phyloP scores from a whole-genome alignment of 2,329 filamentous ascomycete species.

The Tolypocladium amazonense region DNA sequence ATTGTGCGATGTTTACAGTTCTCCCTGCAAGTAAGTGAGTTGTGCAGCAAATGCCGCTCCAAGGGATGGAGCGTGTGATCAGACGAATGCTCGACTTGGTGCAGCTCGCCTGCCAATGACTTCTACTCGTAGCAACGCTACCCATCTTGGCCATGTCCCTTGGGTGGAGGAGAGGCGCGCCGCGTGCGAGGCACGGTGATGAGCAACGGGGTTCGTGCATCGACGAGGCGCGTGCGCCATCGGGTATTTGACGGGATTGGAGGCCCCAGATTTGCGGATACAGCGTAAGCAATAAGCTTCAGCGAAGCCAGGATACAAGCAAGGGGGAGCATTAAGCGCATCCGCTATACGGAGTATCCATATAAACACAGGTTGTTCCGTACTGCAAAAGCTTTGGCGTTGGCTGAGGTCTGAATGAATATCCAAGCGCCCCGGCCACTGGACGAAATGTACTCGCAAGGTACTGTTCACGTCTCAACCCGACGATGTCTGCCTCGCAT shows the following conservation, averaged over 20 bases:
- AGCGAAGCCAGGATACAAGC: neutral
- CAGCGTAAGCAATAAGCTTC: neutral
- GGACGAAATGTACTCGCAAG: neutral
- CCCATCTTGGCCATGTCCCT: neutral
- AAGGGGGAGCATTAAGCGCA: neutral
- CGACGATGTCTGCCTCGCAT: neutral
- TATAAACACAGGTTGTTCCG: neutral
- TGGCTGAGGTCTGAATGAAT: neutral
- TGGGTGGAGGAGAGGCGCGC: neutral
- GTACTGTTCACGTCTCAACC: neutral
- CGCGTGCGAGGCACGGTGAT: neutral
- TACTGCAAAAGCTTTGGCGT: neutral
- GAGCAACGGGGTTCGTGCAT: neutral
- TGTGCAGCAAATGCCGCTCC: neutral
- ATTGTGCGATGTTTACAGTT: neutral
- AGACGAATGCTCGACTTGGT: neutral
- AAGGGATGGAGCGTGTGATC: neutral
- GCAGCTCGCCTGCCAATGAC: neutral
- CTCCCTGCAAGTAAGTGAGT: neutral
- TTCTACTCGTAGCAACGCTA: too few relatives aligned
- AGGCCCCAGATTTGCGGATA: neutral
- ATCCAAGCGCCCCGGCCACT: neutral
- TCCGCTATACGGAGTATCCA: neutral
- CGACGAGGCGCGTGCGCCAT: neutral
- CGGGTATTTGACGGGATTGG: neutral